These are phyloP conservation scores for Samsoniella hepiali DNA, from an alignment of 2,329 filamentous ascomycete species.

Conservation along the genomic window DNA sequence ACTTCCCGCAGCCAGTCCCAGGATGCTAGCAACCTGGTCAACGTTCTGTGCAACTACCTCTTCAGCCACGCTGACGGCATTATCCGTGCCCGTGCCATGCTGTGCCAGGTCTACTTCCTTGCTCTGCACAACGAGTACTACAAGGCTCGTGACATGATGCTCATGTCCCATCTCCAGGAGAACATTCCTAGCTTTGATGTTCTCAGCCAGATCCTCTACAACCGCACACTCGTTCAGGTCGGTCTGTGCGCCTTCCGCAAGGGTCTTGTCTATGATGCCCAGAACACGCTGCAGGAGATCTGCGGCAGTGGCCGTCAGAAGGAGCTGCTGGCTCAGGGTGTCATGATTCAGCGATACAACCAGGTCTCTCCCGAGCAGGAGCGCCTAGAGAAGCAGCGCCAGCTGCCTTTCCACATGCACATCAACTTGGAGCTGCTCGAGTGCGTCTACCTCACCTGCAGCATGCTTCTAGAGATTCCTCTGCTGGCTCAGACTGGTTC, in stretches of 20 bases:
- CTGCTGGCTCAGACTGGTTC: conserved; percentile 95
- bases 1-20: conserved; percentile 67
- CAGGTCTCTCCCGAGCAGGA: conserved; percentile 98
- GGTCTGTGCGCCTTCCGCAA: conserved; percentile 97
- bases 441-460: conserved; percentile 97
- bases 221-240: conserved; percentile 94
- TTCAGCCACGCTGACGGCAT: conserved; percentile 95
- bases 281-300: conserved; percentile 96
- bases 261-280: conserved; percentile 93
- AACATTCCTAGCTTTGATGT: conserved; percentile 96
- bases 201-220: conserved; percentile 96
- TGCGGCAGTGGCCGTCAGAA: conserved; percentile 97
- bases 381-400: conserved; percentile 91
- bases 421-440: conserved; percentile 98
- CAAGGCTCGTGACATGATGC: conserved; percentile 96
- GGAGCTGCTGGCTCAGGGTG: conserved; percentile 94
- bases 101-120: conserved; percentile 98
- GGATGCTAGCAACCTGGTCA: conserved; percentile 74
- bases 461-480: conserved; percentile 98
- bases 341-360: conserved; percentile 96
- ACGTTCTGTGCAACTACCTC: conserved; percentile 88
- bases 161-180: conserved; percentile 99
- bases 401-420: conserved; percentile 99
- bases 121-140: conserved; percentile 98
- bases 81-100: conserved; percentile 91